Conservation (phyloP, 2,329 filamentous ascomycete species). For the Aureobasidium pullulans region DNA sequence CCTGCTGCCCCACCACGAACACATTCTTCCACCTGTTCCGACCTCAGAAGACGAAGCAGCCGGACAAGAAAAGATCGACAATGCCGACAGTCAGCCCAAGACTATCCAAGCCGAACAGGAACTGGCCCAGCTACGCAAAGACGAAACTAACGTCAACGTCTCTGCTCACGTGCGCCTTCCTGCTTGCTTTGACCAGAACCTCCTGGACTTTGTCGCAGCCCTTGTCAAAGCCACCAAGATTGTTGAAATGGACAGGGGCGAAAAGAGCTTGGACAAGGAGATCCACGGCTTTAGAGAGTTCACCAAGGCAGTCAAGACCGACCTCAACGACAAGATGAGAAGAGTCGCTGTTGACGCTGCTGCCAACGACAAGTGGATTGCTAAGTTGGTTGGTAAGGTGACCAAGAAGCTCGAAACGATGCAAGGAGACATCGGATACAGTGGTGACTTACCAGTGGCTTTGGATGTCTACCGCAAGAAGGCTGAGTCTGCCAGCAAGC, state of each 20-base stretch:
- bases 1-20: conserved; percentile 49
- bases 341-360: conserved; percentile 16
- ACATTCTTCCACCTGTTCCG: conserved; percentile 39
- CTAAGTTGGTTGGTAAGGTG: conserved; percentile 45
- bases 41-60: conserved; percentile 28
- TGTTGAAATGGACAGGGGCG: conserved; percentile 45
- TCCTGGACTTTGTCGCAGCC: conserved; percentile 48
- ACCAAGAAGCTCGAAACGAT: conserved; percentile 42
- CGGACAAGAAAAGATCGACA: conserved; percentile 32
- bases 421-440: conserved; percentile 46
- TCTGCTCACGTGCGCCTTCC: conserved; percentile 44
- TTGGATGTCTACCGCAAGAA: conserved; percentile 32
- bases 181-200: conserved; percentile 42
- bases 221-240: conserved; percentile 52
- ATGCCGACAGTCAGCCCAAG: conserved; percentile 39
- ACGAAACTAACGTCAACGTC: conserved; percentile 43
- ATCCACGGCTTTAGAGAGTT: conserved; percentile 24
- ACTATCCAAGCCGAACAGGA: conserved; percentile 33
- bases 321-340: conserved; percentile 23
- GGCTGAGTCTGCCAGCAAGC: conserved; percentile 29
- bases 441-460: conserved; percentile 39
- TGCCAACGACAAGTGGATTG: conserved; percentile 50
- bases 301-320: conserved; percentile 21
- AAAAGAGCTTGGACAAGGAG: conserved; percentile 22
- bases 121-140: conserved; percentile 35